Percentiles rank a stretch among this genome's conserved stretches.
These are phyloP conservation scores for Sugiyamaella boreocaroliniensis DNA, from an alignment of 805 yeast species.

Conservation along the genomic window DNA sequence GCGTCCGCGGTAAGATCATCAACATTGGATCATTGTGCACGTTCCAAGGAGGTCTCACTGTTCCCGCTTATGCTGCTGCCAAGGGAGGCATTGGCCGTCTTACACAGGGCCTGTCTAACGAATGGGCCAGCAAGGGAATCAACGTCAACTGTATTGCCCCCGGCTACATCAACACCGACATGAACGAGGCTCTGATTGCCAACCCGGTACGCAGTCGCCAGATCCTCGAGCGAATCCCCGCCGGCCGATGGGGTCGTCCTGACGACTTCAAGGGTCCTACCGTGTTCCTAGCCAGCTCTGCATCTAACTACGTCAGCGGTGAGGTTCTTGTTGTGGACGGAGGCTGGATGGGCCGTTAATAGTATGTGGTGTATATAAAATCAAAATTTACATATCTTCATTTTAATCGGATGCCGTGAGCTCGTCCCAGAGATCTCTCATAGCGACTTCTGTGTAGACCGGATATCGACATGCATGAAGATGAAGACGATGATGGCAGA, in stretches of 20 bases:
- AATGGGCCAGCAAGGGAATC: conserved; percentile 51
- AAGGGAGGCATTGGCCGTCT: conserved; percentile 62
- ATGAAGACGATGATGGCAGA: too few species aligned
- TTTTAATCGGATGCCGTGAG: too few species aligned
- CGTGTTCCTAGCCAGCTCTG: conserved; percentile 63
- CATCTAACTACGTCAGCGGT: conserved; percentile 73
- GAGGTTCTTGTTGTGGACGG: conserved; percentile 76
- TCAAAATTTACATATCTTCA: too few species aligned
- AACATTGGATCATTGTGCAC: conserved; percentile 48
- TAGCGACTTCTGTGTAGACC: too few species aligned
- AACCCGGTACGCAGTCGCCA: conserved; percentile 32
- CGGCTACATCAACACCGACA: conserved; percentile 70
- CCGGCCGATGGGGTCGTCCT: conserved; percentile 77
- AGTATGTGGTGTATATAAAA: background rate
- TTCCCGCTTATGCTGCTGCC: conserved; percentile 54
- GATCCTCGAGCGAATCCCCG: conserved; percentile 65
- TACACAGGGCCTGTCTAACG: conserved; percentile 57
- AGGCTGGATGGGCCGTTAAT: conserved; percentile 34
- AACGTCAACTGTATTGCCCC: conserved; percentile 68
- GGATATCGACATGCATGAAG: too few species aligned
- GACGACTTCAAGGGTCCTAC: conserved; percentile 71
- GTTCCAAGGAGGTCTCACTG: conserved; percentile 54
- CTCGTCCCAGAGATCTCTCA: too few species aligned
- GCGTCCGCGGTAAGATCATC: conserved; percentile 47
- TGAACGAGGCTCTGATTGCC: conserved; percentile 36